Evolutionary conservation across 179 eudicot genomes (phyloP), one percentile per base, ranked within the genome.

Genomic region (Silene noctiflora): DNA sequence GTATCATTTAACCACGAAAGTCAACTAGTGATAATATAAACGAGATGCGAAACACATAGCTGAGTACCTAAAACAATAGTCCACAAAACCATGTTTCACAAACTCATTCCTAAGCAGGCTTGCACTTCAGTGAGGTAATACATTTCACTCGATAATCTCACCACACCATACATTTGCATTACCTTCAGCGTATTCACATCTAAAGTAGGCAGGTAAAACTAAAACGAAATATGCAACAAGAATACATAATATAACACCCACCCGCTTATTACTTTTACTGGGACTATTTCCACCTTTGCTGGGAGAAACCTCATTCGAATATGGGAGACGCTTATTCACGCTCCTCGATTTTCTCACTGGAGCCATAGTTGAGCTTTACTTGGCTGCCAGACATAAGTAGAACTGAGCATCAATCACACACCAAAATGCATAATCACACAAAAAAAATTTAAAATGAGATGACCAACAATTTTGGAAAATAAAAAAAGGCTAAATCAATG

Each of bases 271-370:
- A 79, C 83, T 86, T 84, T 79, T 91, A 76, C 77, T 84, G 61
- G 84, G 81, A 85, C 42, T 75, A 19, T 88, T 88, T 66, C 85
- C 89, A 79, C 83, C 91, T 88, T 90, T 93, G 72, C 71, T 71
- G 46, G 96, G 94, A 82, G 99, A 90, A 29, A 78, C 87, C 71
- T 90, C 98, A 75, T 79, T 80, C 59, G 85, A 73, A 82, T 78
- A 76, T n/a, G 94, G 77, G 78, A 83, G 88, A 14, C 91, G 91
- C 87, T 91, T 95, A 77, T 91, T 91, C 78, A 87, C 90, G 72
- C 94, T 91, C 82, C 95, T 86, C 31, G 94, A 88, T 82, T 93
- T 96, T 79, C 96, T 96, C 61, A 95, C 76, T 24, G 99, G 98
- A 64, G 93, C 96, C 99, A 96, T 96, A 67, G 58, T 65, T 4